Base-by-base conservation (phyloP, 2,329 filamentous ascomycete genomes). In the Botrytis pseudocinerea region DNA sequence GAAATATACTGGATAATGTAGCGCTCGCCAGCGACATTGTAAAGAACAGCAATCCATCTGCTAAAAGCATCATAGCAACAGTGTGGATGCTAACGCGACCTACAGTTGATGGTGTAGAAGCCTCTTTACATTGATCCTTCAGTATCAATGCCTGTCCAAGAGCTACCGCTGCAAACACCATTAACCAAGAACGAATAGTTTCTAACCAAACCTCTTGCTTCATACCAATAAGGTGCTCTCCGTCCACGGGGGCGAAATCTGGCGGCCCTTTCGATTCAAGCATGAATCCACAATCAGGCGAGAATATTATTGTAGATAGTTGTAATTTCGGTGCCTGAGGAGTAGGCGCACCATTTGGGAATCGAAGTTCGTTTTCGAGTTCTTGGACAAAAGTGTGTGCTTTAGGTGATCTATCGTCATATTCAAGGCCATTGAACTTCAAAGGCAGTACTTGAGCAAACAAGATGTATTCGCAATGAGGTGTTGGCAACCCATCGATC, bases 401-500 rank as follows among this genome's bases (percentile, higher is more conserved):
- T 79, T 77, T 69, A 83, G 76, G 54, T 78, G 76, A 48, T 81
- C 80, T 61, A 81, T 81, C 65, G 82, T 78, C 2, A 32, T 69
- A 69, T 51, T 69, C 65, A 81, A 74, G 57, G 18, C 69, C 48
- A 40, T 73, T 73, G 7, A 74, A 54, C 64, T 74, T 72, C 54
- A 79, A 46, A 40, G 79, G 73, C 75, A 92, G 87, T 59, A 95
- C 86, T 80, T 98, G 96, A 44, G 95, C 85, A 81, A 95, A 98
- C 71, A 97, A 84, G 68, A 99, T 84, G 79, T 94, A 94, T 82
- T 99, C 96, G 85, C 96, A 99, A 77, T 93, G 92, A 0, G 94
- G 93, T 48, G 87, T 82, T 28, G 89, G 87, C 18, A 87, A 83
- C 74, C 92, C 90, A 35, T 88, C 86, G 18, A 87, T 83, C 9